Conservation (phyloP, 192 early-diverging fungal genomes). For the Backusella tuberculispora region DNA sequence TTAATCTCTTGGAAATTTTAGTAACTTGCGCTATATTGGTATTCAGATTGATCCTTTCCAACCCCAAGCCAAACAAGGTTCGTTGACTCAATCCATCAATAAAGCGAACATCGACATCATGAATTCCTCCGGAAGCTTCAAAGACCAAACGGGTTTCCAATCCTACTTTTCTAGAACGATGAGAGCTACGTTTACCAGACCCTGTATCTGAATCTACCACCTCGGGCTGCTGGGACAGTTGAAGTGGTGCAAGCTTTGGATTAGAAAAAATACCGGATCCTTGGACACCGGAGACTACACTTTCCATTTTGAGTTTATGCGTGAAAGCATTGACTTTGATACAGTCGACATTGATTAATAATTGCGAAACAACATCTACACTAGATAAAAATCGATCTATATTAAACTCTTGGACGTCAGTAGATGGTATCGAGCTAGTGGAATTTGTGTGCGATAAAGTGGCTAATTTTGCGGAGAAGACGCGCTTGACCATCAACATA, state of each 20-base stretch:
- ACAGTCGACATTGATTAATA: constrained; percentile 45
- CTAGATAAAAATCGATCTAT: constrained; percentile 29
- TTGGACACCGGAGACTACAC: constrained; percentile 47
- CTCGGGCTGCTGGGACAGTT: neutral
- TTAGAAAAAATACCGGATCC: constrained; percentile 49
- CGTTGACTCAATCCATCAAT: constrained; percentile 5
- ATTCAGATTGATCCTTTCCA: constrained; percentile 49
- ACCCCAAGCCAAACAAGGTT: constrained; percentile 43
- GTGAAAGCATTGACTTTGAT: constrained; percentile 50
- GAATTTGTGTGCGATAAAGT: constrained; percentile 32
- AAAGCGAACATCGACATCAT: constrained; percentile 20
- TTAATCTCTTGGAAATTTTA: constrained; percentile 31
- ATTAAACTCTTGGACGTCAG: constrained; percentile 21
- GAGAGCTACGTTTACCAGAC: constrained; percentile 37
- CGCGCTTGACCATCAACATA: constrained; percentile 58
- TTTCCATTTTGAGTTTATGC: constrained; percentile 48
- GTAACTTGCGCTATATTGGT: constrained; percentile 47
- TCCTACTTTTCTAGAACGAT: constrained; percentile 23
- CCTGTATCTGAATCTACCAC: constrained; percentile 40
- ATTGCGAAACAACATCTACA: constrained; percentile 53
- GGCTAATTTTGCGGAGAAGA: constrained; percentile 47
- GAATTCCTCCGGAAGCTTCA: constrained; percentile 24
- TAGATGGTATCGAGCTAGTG: neutral
- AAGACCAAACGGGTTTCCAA: constrained; percentile 24
- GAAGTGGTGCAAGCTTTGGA: constrained; percentile 28